Percentiles rank a stretch among this genome's conserved stretches.
phyloP scores from a whole-genome alignment of 164 flowering plant species.

The Vitis riparia region DNA sequence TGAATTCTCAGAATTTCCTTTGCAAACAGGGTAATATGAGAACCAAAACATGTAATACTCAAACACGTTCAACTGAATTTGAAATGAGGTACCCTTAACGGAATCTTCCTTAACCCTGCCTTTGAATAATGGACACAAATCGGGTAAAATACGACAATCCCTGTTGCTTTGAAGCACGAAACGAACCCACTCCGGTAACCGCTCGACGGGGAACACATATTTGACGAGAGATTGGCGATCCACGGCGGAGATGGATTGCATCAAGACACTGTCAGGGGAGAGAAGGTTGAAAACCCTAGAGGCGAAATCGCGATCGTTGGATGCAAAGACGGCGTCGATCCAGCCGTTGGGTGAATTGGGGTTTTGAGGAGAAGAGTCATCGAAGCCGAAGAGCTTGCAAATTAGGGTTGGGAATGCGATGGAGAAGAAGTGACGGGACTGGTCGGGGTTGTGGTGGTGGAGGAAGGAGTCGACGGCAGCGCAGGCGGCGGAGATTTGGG shows the following conservation, averaged over 20 bases:
- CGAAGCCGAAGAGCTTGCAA: conserved; percentile 74
- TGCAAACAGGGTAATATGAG: conserved; percentile 82
- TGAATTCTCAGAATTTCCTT: conserved; percentile 45
- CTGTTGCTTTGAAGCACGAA: conserved; percentile 44
- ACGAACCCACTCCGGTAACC: conserved; percentile 80
- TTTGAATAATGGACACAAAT: conserved; percentile 60
- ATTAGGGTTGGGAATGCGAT: conserved; percentile 73
- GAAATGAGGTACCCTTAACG: conserved; percentile 36
- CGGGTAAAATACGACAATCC: conserved; percentile 44
- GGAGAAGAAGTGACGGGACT: conserved; percentile 74
- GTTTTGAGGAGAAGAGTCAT: conserved; percentile 24
- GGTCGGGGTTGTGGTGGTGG: conserved; percentile 61
- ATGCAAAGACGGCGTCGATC: conserved; percentile 48
- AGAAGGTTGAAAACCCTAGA: conserved; percentile 51
- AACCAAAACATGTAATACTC: conserved; percentile 92
- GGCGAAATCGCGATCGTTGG: conserved; percentile 43
- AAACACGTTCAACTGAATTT: conserved; percentile 74
- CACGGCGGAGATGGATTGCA: conserved; percentile 53
- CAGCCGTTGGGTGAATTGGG: conserved; percentile 37
- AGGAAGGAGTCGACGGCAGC: conserved; percentile 63
- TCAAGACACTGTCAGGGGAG: conserved; percentile 56
- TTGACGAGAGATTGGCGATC: conserved; percentile 68
- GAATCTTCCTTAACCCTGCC: conserved; percentile 50
- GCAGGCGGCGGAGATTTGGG: conserved; percentile 55
- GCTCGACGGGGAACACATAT: conserved; percentile 72